These are phyloP conservation scores for Penicillium sp. DNA, from an alignment of 2,329 filamentous ascomycete genomes.

Conservation along the genomic window DNA sequence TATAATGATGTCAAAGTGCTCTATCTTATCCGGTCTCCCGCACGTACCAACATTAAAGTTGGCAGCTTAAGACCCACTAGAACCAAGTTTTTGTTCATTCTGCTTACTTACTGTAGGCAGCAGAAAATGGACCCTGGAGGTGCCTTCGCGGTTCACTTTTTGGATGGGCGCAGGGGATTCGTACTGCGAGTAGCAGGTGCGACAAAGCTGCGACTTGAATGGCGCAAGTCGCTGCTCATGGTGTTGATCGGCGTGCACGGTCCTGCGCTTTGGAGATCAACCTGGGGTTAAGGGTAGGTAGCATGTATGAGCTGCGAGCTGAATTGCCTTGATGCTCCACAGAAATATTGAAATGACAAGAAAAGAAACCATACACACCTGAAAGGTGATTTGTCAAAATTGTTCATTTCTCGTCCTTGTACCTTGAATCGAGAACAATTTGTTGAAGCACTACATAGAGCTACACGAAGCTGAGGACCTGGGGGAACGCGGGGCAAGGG, in stretches of 20 bases:
- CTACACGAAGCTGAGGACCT: neutral
- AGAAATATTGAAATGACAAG: neutral
- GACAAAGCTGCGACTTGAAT: constrained; percentile 3
- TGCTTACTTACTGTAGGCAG: constrained; percentile 36
- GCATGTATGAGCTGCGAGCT: neutral
- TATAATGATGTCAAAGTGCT: constrained; percentile 1
- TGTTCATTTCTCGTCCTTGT: neutral
- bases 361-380: neutral
- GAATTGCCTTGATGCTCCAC: neutral
- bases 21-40: neutral
- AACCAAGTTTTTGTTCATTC: constrained; percentile 15
- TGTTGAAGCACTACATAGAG: neutral
- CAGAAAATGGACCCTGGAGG: neutral
- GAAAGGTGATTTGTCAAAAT: neutral
- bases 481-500: constrained; percentile 8
- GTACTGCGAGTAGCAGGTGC: constrained; percentile 29
- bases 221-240: constrained; percentile 6
- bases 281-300: neutral
- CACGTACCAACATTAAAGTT: constrained; percentile 3
- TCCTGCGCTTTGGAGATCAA: constrained; percentile 6
- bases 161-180: neutral
- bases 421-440: neutral
- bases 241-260: constrained; percentile 15
- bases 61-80: neutral
- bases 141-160: neutral